These are phyloP conservation scores for Phyllosticta citribraziliensis DNA, from an alignment of 2,329 filamentous ascomycete species.

Conservation along the genomic window DNA sequence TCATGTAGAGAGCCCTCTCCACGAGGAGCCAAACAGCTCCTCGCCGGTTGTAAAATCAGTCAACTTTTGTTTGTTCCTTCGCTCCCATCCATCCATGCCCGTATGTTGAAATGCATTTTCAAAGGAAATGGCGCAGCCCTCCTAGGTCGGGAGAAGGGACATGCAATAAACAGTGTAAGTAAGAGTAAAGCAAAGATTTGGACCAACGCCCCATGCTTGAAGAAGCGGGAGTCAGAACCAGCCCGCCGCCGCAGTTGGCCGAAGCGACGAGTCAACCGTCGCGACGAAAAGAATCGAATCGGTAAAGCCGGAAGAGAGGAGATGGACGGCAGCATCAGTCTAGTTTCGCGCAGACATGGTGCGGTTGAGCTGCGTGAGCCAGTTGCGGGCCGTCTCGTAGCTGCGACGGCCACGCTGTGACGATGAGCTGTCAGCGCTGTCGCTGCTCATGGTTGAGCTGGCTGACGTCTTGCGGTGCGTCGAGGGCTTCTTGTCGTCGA, in stretches of 20 bases:
- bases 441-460: constrained; percentile 16
- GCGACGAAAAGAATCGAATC: not conserved
- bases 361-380: constrained; percentile 17
- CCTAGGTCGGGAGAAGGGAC: not conserved
- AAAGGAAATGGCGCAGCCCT: not conserved
- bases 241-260: constrained; percentile 4
- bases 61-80: constrained; percentile 5
- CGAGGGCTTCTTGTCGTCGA: constrained; percentile 29
- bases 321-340: not conserved
- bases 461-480: constrained; percentile 22
- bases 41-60: constrained; percentile 23
- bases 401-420: constrained; percentile 20
- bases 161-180: not conserved
- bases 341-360: constrained; percentile 9
- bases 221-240: constrained; percentile 10
- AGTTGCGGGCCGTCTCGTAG: constrained; percentile 27
- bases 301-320: constrained; percentile 5
- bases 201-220: not conserved
- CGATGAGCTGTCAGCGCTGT: constrained; percentile 15
- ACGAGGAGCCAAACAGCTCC: constrained; percentile 19
- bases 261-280: not conserved
- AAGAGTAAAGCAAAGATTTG: not conserved
- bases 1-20: constrained; percentile 18
- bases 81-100: not conserved
- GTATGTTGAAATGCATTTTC: not conserved